phyloP scores from a whole-genome alignment of 768 basidiomycete species.

The Kwoniella sp. region DNA sequence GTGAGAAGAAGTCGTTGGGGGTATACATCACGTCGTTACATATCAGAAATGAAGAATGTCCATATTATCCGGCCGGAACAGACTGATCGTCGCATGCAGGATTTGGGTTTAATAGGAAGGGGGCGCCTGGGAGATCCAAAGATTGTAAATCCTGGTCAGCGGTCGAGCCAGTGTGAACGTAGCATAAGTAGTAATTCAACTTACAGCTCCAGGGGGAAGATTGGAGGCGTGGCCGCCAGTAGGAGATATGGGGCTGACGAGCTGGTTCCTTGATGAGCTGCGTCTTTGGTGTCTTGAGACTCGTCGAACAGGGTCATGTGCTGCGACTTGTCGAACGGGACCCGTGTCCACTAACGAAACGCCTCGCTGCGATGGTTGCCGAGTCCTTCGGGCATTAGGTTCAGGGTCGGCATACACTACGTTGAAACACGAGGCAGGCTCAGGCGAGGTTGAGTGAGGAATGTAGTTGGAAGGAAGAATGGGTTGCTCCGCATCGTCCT shows the following conservation, averaged over 20 bases:
- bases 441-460: conserved; percentile 53
- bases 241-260: conserved; percentile 37
- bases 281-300: conserved; percentile 65
- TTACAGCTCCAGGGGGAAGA: conserved; percentile 53
- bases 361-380: conserved; percentile 64
- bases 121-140: conserved; percentile 12
- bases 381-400: conserved; percentile 22
- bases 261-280: conserved; percentile 39
- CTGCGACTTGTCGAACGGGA: conserved; percentile 69
- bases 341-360: conserved; percentile 80
- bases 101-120: conserved; percentile 7
- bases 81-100: background rate
- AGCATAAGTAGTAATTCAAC: conserved; percentile 17
- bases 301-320: conserved; percentile 63
- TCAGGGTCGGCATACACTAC: conserved; percentile 58
- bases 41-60: conserved; percentile 9
- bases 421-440: conserved; percentile 39
- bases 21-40: conserved; percentile 21
- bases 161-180: too few species aligned
- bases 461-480: conserved; percentile 44
- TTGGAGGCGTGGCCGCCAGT: conserved; percentile 26
- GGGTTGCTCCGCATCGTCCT: conserved; percentile 41
- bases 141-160: too few species aligned
- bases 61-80: conserved; percentile 2
- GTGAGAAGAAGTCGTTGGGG: background rate